Base-by-base conservation (phyloP, 305 asterid species). In the Fraxinus xanthoxyloides region DNA sequence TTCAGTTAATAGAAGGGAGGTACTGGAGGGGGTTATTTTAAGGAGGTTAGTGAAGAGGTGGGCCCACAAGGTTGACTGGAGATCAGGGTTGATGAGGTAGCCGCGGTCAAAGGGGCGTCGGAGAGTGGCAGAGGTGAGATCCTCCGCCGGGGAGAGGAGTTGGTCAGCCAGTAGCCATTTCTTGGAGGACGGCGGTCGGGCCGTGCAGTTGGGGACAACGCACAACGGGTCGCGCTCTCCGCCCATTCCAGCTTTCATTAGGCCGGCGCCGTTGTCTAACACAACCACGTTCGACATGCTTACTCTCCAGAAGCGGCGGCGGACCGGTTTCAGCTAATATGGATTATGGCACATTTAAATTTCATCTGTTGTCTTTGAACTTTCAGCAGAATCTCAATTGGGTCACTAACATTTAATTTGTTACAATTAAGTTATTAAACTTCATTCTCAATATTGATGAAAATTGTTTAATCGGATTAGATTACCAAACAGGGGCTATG, bases 31-130 rank as follows among this genome's bases (percentile, higher is more conserved):
- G 81, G 85, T 87, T 82, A 94, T 84, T 78, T 90, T 90, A 83
- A 94, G 98, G 88, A 90, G 92, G 32, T 84, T 83, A 77, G 87
- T 80, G 90, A 96, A 96, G 83, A 96, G 88, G 85, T 96, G 97
- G 83, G 93, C 61, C 95, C 95, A 94, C 56, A 96, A 79, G 54
- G 97, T 86, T 32, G 99, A 92, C 75, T 96, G 98, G 82, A 96
- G 98, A 40, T 94, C 98, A 31, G 98, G 97, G 81, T 96, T 94
- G 78, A 95, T 92, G 40, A 96, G 90, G 85, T 96, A 80, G 83
- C 98, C 98, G 67, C 97, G 98, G 92, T 94, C 98, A 86, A 89
- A 84, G 28, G 99, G 99, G 77, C 99, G 98, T 89, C 98, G 97
- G 85, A 91, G 85, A 34, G 97, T 90, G 91, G 98, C 98, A 84